Evolutionary conservation across 2,329 filamentous ascomycete genomes (phyloP), one percentile per base, ranked within the genome.

Genomic region (Stagonosporopsis tanaceti): DNA sequence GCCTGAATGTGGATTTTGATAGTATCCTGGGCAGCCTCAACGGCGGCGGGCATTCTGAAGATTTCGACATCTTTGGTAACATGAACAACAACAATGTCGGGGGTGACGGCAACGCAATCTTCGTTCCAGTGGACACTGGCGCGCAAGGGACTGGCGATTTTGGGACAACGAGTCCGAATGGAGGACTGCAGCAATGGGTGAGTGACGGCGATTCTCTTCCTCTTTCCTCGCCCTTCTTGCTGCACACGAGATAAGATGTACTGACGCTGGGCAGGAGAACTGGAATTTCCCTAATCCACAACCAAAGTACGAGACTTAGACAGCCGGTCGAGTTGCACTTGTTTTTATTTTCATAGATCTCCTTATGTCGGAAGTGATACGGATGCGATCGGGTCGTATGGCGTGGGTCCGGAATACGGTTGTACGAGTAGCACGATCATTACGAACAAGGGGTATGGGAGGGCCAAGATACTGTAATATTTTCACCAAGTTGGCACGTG

Each of bases 1-100:
- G 56, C 1, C 34, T 74, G 11, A 71, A 69, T 41, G 69, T 73
- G 0, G 74, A 76, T 48, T 71, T 76, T 24, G 74, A 76, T 22
- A 62, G 57, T 17, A 60, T 76, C 25, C 53, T 76, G 0, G 69
- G 69, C 0, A 65, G 65, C 17, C 41, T 76, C 30, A 67, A 64
- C 25, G 62, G 64, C 15, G 66, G 67, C 0, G 62, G 61, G 1
- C 34, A 25, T 25, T 4, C 22, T 4, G 46, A 59, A 2, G 56
- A 59, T 20, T 59, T 53, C 15, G 56, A 59, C 5, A 53, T 59
- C 22, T 59, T 59, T 22, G 27, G 39, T 27, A 59, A 50, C n/a
- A 52, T 53, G 47, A 46, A 40, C 9, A 46, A 46, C 14, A 40
- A n/a, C 14, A 15, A 17, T 20, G 38, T 30, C 28, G 50, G 27